These are phyloP conservation scores for Camelina neglecta DNA, from an alignment of 345 rosid genomes.

Conservation along the genomic window DNA sequence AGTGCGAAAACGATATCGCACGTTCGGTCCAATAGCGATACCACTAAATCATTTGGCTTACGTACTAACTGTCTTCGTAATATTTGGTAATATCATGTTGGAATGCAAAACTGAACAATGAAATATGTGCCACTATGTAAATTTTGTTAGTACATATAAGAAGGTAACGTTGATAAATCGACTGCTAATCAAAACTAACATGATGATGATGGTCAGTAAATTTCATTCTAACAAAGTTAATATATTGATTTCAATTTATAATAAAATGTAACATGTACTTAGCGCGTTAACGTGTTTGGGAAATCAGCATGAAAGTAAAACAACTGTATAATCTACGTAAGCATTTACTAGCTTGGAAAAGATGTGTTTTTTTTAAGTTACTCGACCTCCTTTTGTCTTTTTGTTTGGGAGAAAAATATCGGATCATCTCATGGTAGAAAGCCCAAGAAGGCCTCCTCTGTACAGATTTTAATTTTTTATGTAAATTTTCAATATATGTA, in stretches of 20 bases:
- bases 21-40: background rate
- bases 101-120: background rate
- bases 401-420: background rate
- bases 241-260: background rate
- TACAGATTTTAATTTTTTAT: background rate
- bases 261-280: too few relatives aligned
- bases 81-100: background rate
- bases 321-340: too few relatives aligned
- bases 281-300: too few relatives aligned
- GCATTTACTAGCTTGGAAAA: too few relatives aligned
- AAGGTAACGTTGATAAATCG: background rate
- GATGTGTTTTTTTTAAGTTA: background rate
- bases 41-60: background rate
- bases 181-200: background rate
- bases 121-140: background rate
- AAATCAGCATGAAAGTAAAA: too few relatives aligned
- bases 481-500: background rate
- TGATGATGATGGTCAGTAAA: background rate
- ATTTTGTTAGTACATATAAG: background rate
- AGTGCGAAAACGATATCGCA: background rate
- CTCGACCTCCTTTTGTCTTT: background rate
- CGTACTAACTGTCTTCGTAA: background rate
- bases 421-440: background rate
- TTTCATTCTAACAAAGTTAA: background rate
- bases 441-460: constrained; percentile 3